Evolutionary conservation across 2,329 filamentous ascomycete genomes (phyloP), one percentile per base, ranked within the genome.

Genomic region (Neofusicoccum parvum): DNA sequence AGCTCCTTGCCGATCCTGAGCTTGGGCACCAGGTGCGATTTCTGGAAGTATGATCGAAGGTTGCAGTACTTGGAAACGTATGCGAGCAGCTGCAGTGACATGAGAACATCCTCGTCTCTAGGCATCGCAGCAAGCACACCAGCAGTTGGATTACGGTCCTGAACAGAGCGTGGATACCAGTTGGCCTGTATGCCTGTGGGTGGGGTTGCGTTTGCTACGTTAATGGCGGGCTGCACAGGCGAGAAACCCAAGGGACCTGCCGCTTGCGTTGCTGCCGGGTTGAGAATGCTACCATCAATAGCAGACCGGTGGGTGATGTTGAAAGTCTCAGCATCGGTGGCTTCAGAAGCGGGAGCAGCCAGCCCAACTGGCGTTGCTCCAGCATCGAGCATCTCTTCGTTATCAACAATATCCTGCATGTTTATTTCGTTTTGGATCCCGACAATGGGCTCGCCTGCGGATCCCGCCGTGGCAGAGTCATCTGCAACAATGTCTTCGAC

Each of bases 61-160:
- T 96, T 96, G 83, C 95, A 98, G 80, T 99, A 99, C 79, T 99
- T 99, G 27, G 94, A 97, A 65, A 99, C 94, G 76, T 99, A 99
- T 15, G 95, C 95, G 51, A 99, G 86, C 20, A 99, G 87, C 79
- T 99, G 95, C 43, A 99, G 85, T 5, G 95, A 97, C 94, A 99
- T 97, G 69, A 99, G 84, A 2, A 99, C 95, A 73, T 99, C 95
- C 78, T 99, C 95, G 72, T 99, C 95, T 59, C 95, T 88, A 10
- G 95, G 95, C 91, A 98, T 96, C 11, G 93, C 90, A 34, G 94
- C 92, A 37, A 97, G 82, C 71, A 96, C 89, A 70, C 90, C 89
- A 15, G 83, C 79, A 48, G 91, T 87, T 43, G 88, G 85, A 62
- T 90, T 88, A 43, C 90, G 89, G 71, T 96, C 91, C 59, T 92